Conservation (phyloP, 1,139 yeast genomes). For the Nakaseomyces kungkrabaensis region DNA sequence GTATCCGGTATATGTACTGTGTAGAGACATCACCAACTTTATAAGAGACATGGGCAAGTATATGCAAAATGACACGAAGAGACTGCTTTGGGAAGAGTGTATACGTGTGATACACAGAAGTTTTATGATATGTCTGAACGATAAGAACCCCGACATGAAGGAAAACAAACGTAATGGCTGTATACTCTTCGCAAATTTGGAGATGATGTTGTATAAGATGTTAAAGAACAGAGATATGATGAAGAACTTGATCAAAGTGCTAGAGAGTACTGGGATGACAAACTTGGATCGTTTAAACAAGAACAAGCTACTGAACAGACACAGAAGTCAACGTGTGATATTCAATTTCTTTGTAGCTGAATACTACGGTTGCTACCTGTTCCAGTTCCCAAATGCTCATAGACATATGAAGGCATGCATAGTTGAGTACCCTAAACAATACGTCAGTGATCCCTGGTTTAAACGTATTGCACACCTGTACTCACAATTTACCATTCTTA, state of each 20-base stretch:
- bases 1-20: constrained; percentile 15
- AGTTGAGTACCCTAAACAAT: constrained; percentile 20
- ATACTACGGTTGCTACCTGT: constrained; percentile 24
- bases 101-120: constrained; percentile 61
- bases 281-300: constrained; percentile 36
- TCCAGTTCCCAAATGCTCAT: constrained; percentile 16
- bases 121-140: constrained; percentile 71
- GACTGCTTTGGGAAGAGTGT: constrained; percentile 38
- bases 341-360: constrained; percentile 25
- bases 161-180: constrained; percentile 55
- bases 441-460: not conserved
- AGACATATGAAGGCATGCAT: constrained; percentile 17
- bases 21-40: not conserved
- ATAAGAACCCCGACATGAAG: constrained; percentile 46
- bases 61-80: constrained; percentile 14
- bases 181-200: constrained; percentile 62
- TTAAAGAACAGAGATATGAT: constrained; percentile 68
- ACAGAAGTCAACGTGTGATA: constrained; percentile 13
- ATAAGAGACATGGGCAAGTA: constrained; percentile 4
- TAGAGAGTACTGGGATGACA: constrained; percentile 29
- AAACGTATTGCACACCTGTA: constrained; percentile 18
- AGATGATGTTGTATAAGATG: constrained; percentile 63
- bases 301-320: constrained; percentile 25
- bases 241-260: constrained; percentile 66
- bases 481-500: constrained; percentile 1